These are phyloP conservation scores for Zygoascus meyerae DNA, from an alignment of 1,139 yeast species.

Conservation along the genomic window DNA sequence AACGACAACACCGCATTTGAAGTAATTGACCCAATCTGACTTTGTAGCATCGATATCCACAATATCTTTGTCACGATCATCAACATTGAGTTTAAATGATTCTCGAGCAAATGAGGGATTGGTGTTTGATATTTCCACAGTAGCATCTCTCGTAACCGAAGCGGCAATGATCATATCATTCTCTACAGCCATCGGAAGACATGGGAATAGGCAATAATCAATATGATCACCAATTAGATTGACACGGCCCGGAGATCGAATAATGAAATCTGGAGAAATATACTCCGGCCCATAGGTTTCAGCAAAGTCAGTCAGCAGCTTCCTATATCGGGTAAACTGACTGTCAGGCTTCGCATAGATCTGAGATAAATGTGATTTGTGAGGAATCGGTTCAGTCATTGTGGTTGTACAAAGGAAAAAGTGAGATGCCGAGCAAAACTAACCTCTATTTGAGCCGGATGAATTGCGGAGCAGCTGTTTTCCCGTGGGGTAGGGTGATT, in stretches of 20 bases:
- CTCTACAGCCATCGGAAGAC: conserved; percentile 72
- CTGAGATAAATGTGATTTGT: conserved; percentile 18
- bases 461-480: no score
- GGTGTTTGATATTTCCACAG: conserved; percentile 43
- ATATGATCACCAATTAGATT: conserved; percentile 73
- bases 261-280: conserved; percentile 42
- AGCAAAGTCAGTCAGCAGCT: conserved; percentile 21
- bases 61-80: conserved; percentile 41
- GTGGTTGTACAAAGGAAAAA: no score
- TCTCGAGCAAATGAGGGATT: conserved; percentile 24
- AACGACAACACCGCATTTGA: conserved; percentile 60
- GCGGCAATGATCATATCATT: conserved; percentile 59
- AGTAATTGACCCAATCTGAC: conserved; percentile 61
- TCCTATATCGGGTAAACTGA: conserved; percentile 23
- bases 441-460: no score
- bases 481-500: no score
- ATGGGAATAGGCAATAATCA: conserved; percentile 63
- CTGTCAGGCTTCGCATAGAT: conserved; percentile 20
- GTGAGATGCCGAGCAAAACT: no score
- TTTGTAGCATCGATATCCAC: conserved; percentile 46
- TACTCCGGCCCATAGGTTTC: conserved; percentile 20
- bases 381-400: conserved; percentile 12
- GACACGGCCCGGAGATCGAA: conserved; percentile 71
- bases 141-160: conserved; percentile 25
- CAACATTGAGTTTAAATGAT: conserved; percentile 9